Base-by-base conservation (phyloP, 495 filamentous ascomycete genomes). In the Coniosporium apollinis region DNA sequence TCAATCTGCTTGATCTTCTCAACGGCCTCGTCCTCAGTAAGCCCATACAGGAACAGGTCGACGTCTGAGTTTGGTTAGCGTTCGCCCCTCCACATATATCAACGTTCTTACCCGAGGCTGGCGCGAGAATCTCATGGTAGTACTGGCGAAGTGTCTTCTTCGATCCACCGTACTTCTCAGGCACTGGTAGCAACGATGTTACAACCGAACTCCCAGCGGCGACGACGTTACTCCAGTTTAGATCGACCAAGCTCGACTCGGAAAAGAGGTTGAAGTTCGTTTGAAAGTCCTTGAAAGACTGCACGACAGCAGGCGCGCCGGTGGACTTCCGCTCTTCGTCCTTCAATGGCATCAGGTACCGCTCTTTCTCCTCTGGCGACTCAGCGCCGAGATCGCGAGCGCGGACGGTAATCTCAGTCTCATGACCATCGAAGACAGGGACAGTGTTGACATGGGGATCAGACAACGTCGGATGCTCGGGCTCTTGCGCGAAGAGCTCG, bases 1-100 rank as follows among this genome's bases (percentile, higher is more conserved):
- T 87, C 82, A 45, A 91, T 85, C 34, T 76, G 59, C 44, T 76
- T 72, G 51, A 91, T 85, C 61, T 87, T 87, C 44, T 82, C 71
- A 25, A 83, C 59, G 0, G 77, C 82, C 43, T 82, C 61, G 29
- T 67, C 55, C 42, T 85, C 76, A 18, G 64, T 70, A 44, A 91
- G 59, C 0, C 80, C 81, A 44, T 85, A 82, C 14, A 91, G 47
- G 54, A 87, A 91, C 13, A 91, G 61, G 52, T 91, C 82, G 18
- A 91, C 76, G 54, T 91, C 82, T 2, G n/a, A n/a, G n/a, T n/a
- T n/a, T n/a, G n/a, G n/a, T n/a, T n/a, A n/a, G n/a, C n/a, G n/a
- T n/a, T n/a, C n/a, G n/a, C n/a, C n/a, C n/a, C n/a, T n/a, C n/a
- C n/a, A n/a, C n/a, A n/a, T n/a, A n/a, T n/a, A n/a, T n/a, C n/a